phyloP scores from a whole-genome alignment of 2,329 filamentous ascomycete genomes.

The Sordariomycetes sp. region DNA sequence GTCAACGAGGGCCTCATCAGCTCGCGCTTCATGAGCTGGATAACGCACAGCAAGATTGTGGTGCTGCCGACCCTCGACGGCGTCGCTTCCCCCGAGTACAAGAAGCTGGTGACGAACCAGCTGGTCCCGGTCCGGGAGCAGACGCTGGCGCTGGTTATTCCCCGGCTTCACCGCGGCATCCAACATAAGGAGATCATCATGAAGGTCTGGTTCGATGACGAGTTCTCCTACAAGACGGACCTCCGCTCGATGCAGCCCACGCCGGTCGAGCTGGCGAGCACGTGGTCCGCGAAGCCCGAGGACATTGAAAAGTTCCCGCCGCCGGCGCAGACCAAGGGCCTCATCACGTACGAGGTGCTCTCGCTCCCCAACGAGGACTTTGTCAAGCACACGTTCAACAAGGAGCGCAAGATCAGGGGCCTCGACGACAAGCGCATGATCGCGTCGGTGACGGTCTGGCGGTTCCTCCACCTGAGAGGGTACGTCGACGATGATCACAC shows the following conservation, averaged over 20 bases:
- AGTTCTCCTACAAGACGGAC: constrained; percentile 54
- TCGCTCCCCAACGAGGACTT: constrained; percentile 59
- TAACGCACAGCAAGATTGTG: constrained; percentile 66
- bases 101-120: constrained; percentile 59
- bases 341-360: constrained; percentile 46
- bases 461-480: constrained; percentile 77
- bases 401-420: constrained; percentile 43
- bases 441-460: constrained; percentile 64
- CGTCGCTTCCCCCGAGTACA: constrained; percentile 68
- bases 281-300: constrained; percentile 62
- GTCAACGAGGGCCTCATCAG: constrained; percentile 72
- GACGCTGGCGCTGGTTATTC: constrained; percentile 64
- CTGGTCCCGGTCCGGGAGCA: constrained; percentile 65
- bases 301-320: constrained; percentile 31
- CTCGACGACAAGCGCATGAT: constrained; percentile 55
- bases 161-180: constrained; percentile 71
- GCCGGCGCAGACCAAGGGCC: constrained; percentile 20
- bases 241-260: constrained; percentile 19
- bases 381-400: constrained; percentile 51
- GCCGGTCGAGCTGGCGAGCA: constrained; percentile 31
- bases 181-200: constrained; percentile 66
- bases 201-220: constrained; percentile 71
- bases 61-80: constrained; percentile 80
- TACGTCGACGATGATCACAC: constrained; percentile 64
- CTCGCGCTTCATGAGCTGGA: constrained; percentile 65